These are phyloP conservation scores for Aureobasidium sp. DNA, from an alignment of 2,329 filamentous ascomycete species.

Conservation along the genomic window DNA sequence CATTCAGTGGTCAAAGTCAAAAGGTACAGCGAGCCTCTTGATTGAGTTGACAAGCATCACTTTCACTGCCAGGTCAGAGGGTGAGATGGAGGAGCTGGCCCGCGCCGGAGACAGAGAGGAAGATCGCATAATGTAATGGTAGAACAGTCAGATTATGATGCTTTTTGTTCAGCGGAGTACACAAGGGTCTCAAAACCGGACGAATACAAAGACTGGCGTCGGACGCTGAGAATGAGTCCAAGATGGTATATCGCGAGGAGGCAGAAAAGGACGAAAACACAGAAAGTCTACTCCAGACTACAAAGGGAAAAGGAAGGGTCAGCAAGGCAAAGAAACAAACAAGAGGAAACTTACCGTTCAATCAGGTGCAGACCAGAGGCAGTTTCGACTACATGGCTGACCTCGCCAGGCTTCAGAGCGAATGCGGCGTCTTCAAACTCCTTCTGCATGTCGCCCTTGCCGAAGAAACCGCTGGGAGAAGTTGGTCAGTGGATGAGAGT, in stretches of 20 bases:
- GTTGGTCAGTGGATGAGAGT: neutral
- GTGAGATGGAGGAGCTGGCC: neutral
- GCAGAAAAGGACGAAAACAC: neutral
- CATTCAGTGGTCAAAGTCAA: neutral
- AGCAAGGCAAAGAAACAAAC: neutral
- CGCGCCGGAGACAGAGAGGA: neutral
- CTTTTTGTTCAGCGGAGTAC: slow-evolving; percentile 6
- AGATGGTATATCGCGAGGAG: slow-evolving; percentile 12
- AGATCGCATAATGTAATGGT: neutral
- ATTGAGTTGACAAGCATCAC: neutral
- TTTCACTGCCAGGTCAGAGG: neutral
- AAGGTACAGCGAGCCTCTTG: neutral
- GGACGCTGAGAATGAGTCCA: slow-evolving; percentile 5
- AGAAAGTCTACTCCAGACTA: slow-evolving; percentile 17
- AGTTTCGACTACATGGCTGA: slow-evolving; percentile 83
- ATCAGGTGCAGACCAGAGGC: slow-evolving; percentile 94
- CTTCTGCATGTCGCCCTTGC: slow-evolving; percentile 93
- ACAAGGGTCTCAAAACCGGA: neutral
- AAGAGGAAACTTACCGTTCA: slow-evolving; percentile 60
- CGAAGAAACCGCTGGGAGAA: slow-evolving; percentile 69
- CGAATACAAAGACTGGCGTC: slow-evolving; percentile 1
- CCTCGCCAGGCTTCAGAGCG: slow-evolving; percentile 74
- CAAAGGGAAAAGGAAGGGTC: neutral
- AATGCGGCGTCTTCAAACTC: slow-evolving; percentile 97
- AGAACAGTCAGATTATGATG: neutral